Conservation (phyloP, 1,284 basidiomycete species). For the Cutaneotrichosporon sp. region DNA sequence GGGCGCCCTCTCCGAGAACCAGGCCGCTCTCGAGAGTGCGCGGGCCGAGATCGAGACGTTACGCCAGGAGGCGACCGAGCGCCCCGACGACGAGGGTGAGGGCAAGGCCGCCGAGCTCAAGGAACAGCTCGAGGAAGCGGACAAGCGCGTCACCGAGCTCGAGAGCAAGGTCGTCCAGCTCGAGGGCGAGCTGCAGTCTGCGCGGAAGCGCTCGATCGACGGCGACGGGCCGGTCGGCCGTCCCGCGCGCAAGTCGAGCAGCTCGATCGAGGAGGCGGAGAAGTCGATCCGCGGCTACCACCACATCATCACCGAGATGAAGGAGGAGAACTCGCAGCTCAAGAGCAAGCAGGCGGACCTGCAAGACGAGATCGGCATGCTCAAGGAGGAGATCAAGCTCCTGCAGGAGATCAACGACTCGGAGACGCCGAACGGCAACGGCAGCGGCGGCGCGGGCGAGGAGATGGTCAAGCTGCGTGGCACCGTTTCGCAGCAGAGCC, state of each 20-base stretch:
- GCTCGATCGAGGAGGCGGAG: constrained; percentile 38
- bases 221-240: constrained; percentile 8
- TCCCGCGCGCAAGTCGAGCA: constrained; percentile 23
- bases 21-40: constrained; percentile 86
- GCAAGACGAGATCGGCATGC: constrained; percentile 72
- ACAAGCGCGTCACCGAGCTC: constrained; percentile 21
- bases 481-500: constrained; percentile 25
- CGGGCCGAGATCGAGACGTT: constrained; percentile 85
- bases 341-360: constrained; percentile 69
- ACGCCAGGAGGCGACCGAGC: constrained; percentile 72
- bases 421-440: constrained; percentile 1
- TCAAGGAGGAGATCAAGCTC: constrained; percentile 55
- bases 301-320: constrained; percentile 83
- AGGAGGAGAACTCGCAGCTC: constrained; percentile 72
- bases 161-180: constrained; percentile 35
- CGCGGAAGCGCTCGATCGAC: constrained; percentile 12
- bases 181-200: constrained; percentile 32
- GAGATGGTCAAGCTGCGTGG: constrained; percentile 38
- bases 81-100: constrained; percentile 46
- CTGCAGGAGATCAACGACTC: constrained; percentile 35
- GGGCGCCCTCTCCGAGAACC: constrained; percentile 83
- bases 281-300: constrained; percentile 51
- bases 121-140: constrained; percentile 18
- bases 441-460: constrained; percentile 22
- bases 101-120: constrained; percentile 36